Conservation (phyloP, 176 grass and related monocot genomes). For the Puccinellia tenuiflora region DNA sequence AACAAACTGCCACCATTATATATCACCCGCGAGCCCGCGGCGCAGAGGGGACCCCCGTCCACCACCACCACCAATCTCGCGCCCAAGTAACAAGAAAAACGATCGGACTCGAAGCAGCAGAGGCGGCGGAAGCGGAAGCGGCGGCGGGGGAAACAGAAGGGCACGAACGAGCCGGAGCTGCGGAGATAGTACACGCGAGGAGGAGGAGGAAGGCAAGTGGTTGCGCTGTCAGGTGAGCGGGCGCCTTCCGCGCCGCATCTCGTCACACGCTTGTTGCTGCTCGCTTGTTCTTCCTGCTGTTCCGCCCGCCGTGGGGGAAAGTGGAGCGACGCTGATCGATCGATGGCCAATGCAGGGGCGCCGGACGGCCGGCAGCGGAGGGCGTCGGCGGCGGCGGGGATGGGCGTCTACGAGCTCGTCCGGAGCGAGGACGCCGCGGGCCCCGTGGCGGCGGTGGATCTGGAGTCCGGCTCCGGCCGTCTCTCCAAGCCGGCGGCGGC, state of each 20-base stretch:
- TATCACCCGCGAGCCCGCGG: neutral
- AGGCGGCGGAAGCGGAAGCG: neutral
- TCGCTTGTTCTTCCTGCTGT: neutral
- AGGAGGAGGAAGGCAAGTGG: neutral
- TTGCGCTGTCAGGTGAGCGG: slow-evolving; percentile 43
- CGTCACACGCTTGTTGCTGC: slow-evolving; percentile 27
- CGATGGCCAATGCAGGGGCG: slow-evolving; percentile 35
- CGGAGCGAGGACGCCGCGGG: slow-evolving; percentile 18
- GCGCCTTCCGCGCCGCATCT: slow-evolving; percentile 27
- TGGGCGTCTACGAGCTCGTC: slow-evolving; percentile 58
- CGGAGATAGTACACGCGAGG: neutral
- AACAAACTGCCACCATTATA: neutral
- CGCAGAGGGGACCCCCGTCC: neutral
- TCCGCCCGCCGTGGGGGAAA: neutral
- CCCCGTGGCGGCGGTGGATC: slow-evolving; percentile 12
- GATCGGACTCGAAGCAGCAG: neutral
- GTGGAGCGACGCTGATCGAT: neutral
- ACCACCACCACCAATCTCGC: neutral
- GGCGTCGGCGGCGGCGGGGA: neutral
- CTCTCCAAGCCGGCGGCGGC: neutral
- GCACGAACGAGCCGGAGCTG: too few species aligned
- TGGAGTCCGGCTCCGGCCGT: slow-evolving; percentile 12
- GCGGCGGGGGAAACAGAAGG: neutral
- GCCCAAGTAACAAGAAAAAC: neutral
- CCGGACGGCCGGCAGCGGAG: neutral